Evolutionary conservation across 2,329 filamentous ascomycete species (phyloP).

Genomic region (Spiromastix sp.): DNA sequence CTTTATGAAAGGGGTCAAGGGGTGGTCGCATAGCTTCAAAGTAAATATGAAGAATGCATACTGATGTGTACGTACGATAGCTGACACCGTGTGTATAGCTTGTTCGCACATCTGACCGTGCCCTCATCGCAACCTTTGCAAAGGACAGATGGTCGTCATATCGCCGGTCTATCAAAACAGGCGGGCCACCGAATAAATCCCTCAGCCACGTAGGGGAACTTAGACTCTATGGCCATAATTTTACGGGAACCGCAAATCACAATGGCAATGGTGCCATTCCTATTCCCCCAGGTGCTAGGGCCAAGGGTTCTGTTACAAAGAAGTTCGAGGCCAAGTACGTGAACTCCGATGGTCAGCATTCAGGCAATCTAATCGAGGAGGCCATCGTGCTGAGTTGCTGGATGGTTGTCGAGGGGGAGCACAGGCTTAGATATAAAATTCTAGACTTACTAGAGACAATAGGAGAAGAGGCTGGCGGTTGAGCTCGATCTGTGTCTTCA

Average conservation of each 20-base stretch:
- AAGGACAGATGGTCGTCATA: constrained; percentile 1
- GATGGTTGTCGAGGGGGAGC: constrained; percentile 4
- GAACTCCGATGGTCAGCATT: constrained; percentile 2
- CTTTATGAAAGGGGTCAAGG: constrained; percentile 3
- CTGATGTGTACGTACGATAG: neutral
- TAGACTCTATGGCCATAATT: constrained; percentile 1
- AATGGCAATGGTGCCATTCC: neutral
- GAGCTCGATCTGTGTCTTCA: too few species aligned
- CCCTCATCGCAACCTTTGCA: constrained; percentile 3
- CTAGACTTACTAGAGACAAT: constrained; percentile 4
- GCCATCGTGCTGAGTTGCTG: constrained; percentile 5
- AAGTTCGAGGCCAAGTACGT: neutral
- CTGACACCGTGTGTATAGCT: neutral
- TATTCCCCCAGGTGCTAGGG: neutral
- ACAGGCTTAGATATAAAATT: constrained; percentile 4
- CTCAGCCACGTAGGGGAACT: neutral
- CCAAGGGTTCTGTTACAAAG: neutral
- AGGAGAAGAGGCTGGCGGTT: constrained; percentile 1
- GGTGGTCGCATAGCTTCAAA: constrained; percentile 3
- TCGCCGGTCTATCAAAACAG: constrained; percentile 5
- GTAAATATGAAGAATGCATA: neutral
- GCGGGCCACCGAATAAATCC: constrained; percentile 3
- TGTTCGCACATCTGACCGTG: constrained; percentile 1
- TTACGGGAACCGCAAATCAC: neutral
- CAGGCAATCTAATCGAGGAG: constrained; percentile 5